Evolutionary conservation across 352 stramenopile species (phyloP), one percentile per base, ranked within the genome.

Genomic region (Phytophthora pseudosyringae): DNA sequence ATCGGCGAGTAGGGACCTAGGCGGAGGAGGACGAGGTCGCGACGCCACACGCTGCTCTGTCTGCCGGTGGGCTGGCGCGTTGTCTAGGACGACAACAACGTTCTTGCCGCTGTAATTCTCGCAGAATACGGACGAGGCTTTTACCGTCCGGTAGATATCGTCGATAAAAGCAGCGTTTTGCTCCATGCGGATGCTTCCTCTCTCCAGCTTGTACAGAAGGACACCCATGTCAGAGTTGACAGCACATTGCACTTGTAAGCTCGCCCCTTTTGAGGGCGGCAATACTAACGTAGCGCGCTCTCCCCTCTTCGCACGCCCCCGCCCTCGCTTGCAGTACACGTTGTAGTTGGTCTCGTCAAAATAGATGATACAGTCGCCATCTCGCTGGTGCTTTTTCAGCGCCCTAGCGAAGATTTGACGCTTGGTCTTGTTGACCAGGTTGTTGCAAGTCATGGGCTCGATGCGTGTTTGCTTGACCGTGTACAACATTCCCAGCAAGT

Each of bases 271-370:
- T 9, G 38, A 48, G 2, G 35, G 50, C 16, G 12, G 36, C 15
- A 49, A 7, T 2, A 58, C 36, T 8, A 58, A 21, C 0, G 26
- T 48, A 3, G 13, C 50, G 1, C 38, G 36, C 4, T 39, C 15
- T 4, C 36, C 38, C n/a, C 18, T 48, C 36, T 58, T 48, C 9
- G 50, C 26, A 5, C 26, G 50, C 0, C 36, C 38, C 13, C 16
- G 21, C 6, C 13, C 11, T 4, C 50, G 10, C 38, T 38, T 58
- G 36, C 50, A 58, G 21, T 57, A 58, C n/a, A 58, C 38, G 13
- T 58, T 46, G 50, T 40, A 48, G n/a, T 48, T 58, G 4, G 38
- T 48, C 16, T 58, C 36, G 35, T 48, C 50, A 29, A 40, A 58
- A 26, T 58, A 49, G 5, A 58, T 25, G n/a, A 58, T 58, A 15